Conservation (phyloP, 495 filamentous ascomycete genomes). For the Annulohypoxylon nitens region DNA sequence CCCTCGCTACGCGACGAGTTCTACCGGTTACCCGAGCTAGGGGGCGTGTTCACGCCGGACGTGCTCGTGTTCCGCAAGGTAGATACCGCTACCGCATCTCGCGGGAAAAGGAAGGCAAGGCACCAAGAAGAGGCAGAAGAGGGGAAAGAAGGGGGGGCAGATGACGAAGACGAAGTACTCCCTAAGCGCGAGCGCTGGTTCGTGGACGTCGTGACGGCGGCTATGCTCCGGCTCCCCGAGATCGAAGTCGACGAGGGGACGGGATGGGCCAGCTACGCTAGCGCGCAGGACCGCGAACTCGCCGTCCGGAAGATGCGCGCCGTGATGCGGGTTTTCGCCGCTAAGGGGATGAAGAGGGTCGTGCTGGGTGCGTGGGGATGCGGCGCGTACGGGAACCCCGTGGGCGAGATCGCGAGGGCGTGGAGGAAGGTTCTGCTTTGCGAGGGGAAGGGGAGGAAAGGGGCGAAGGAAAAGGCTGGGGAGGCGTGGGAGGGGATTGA, state of each 20-base stretch:
- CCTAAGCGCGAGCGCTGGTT: slow-evolving; percentile 58
- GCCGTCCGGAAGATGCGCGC: slow-evolving; percentile 71
- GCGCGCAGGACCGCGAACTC: slow-evolving; percentile 59
- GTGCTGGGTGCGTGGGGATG: slow-evolving; percentile 79
- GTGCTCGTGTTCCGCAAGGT: slow-evolving; percentile 54
- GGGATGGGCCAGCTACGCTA: slow-evolving; percentile 50
- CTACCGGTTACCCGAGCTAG: slow-evolving; percentile 67
- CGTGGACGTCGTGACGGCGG: slow-evolving; percentile 70
- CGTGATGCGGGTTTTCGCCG: slow-evolving; percentile 68
- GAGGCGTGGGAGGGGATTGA: slow-evolving; percentile 57
- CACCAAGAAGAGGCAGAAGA: background rate
- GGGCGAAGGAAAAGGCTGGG: background rate
- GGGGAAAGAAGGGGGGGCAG: background rate
- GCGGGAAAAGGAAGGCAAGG: slow-evolving; percentile 27
- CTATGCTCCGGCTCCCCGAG: slow-evolving; percentile 65
- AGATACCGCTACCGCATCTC: background rate
- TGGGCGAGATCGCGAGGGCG: slow-evolving; percentile 69
- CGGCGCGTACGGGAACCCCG: slow-evolving; percentile 74
- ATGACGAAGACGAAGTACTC: slow-evolving; percentile 42
- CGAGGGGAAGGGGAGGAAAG: slow-evolving; percentile 39
- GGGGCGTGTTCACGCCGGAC: slow-evolving; percentile 69
- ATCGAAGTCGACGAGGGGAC: slow-evolving; percentile 47
- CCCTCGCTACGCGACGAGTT: slow-evolving; percentile 65
- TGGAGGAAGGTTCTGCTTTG: slow-evolving; percentile 68
- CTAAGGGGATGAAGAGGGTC: slow-evolving; percentile 64